Evolutionary conservation across 148 eudicot genomes (phyloP), one percentile per base, ranked within the genome.

Genomic region (Rhododendron ferrugineum): DNA sequence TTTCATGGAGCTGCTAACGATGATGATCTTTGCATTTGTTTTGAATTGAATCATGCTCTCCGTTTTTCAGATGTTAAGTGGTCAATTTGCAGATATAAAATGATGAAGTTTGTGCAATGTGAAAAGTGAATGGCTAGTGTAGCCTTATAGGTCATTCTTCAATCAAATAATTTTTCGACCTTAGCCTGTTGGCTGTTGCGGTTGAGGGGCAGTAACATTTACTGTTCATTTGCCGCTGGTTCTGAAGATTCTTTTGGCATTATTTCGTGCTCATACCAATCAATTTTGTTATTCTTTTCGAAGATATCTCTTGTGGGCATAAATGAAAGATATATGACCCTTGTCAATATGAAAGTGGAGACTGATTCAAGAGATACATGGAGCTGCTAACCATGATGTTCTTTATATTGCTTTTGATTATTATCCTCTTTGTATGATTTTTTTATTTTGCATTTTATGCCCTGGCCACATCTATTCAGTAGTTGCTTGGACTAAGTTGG

Each of bases 401-500:
- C 32, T 47, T 79, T 49, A 9, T 50, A 47, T 79, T 20, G 26
- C 37, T 50, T 50, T 47, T 50, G 23, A 79, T 79, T 79, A 20
- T 15, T 60, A 30, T 79, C 40, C 22, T 78, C 50, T 50, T 60
- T 28, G n/a, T 79, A 2, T 79, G 64, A 50, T 34, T 26, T 79
- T 13, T 79, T 50, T 79, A 28, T 47, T 50, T 64, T 79, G 60
- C 82, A 28, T 28, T 46, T 50, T 79, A 30, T 28, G 60, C 82
- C 60, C 23, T 79, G 23, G 3, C 40, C 14, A 32, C 22, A 15
- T 49, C 42, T 50, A 30, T n/a, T 46, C 82, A 30, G 42, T 49
- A 78, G 9, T 78, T 78, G 16, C 82, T 79, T 79, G 62, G 11
- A 46, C 47, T 80, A 23, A 78, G 56, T 16, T 87, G 86, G 56